These are phyloP conservation scores for Talaromyces trachyspermus DNA, from an alignment of 495 filamentous ascomycete genomes.

Conservation along the genomic window DNA sequence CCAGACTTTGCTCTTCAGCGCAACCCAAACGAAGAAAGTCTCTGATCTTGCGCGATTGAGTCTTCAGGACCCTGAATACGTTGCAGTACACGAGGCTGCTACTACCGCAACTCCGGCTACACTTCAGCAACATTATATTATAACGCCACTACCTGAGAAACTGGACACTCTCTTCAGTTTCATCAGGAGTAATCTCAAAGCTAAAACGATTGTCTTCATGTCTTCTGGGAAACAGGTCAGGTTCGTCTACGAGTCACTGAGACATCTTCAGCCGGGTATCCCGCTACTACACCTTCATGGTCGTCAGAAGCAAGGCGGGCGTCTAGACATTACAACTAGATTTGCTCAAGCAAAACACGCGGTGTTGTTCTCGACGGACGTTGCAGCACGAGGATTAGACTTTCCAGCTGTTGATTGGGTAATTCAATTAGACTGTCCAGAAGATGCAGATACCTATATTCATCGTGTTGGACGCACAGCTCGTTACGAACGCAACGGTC, in stretches of 20 bases:
- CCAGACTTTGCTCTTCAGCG: constrained; percentile 92
- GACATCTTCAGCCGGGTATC: constrained; percentile 90
- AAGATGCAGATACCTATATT: constrained; percentile 96
- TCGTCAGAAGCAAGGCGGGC: constrained; percentile 81
- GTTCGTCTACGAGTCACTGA: constrained; percentile 88
- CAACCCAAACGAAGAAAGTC: constrained; percentile 91
- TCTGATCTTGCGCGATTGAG: constrained; percentile 85
- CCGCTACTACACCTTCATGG: constrained; percentile 93
- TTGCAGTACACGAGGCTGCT: constrained; percentile 84
- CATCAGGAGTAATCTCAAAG: constrained; percentile 76
- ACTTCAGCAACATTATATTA: constrained; percentile 84
- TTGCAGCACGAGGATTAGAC: constrained; percentile 87
- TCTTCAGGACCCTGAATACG: constrained; percentile 85
- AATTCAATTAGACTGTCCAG: constrained; percentile 87
- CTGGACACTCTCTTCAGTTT: constrained; percentile 89
- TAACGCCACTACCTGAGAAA: constrained; percentile 78
- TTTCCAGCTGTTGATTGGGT: constrained; percentile 98
- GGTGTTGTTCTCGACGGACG: constrained; percentile 92
- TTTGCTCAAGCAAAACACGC: constrained; percentile 72
- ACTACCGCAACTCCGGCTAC: constrained; percentile 71
- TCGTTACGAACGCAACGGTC: constrained; percentile 79
- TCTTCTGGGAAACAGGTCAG: constrained; percentile 94
- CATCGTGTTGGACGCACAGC: constrained; percentile 94
- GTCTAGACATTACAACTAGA: constrained; percentile 74
- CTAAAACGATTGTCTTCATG: constrained; percentile 90